Evolutionary conservation across 768 basidiomycete genomes (phyloP), one percentile per base, ranked within the genome.

Genomic region (Leccinum uliginosum): DNA sequence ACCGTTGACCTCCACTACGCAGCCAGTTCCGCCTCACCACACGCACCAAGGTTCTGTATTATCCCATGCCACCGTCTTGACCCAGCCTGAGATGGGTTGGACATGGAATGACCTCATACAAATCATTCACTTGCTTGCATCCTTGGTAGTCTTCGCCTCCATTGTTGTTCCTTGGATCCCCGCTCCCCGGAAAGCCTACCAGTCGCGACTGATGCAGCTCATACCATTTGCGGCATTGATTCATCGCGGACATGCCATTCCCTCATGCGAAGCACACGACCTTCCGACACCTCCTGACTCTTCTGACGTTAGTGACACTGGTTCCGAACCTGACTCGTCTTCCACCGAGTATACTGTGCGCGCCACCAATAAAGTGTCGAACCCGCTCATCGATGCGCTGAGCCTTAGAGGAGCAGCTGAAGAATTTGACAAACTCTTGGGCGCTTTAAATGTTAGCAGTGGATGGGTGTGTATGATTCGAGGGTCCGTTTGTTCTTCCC

Each of bases 101-200:
- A 72, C 75, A 6, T 80, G 79, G 76, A 74, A 75, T 45, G 80
- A 85, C 50, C 71, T 76, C 45, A 63, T 86, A n/a, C 87, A 89
- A 62, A 64, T 75, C 4, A 78, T 87, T 70, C 89, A 91, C 62
- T 73, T 91, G 2, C 59, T 83, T 23, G 84, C 87, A 12, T 89
- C 87, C 12, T 66, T 83, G 32, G 70, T 86, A 0, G 80, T 91
- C 5, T 77, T 91, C 54, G 67, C 78, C 54, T 79, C 80, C 19
- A 81, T 85, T 57, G 75, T 87, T 29, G 55, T 83, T 4, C 68
- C 75, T 60, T 76, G 80, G 77, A 57, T 81, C 26, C 74, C 78
- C 1, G 21, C 65, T 6, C 62, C 69, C 15, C 50, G 53, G 24
- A 68, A 60, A 55, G 53, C 45, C 11, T 59, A 62, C 48, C 63